Evolutionary conservation across 1,284 basidiomycete genomes (phyloP).

Genomic region (Hymenochaete sp.): DNA sequence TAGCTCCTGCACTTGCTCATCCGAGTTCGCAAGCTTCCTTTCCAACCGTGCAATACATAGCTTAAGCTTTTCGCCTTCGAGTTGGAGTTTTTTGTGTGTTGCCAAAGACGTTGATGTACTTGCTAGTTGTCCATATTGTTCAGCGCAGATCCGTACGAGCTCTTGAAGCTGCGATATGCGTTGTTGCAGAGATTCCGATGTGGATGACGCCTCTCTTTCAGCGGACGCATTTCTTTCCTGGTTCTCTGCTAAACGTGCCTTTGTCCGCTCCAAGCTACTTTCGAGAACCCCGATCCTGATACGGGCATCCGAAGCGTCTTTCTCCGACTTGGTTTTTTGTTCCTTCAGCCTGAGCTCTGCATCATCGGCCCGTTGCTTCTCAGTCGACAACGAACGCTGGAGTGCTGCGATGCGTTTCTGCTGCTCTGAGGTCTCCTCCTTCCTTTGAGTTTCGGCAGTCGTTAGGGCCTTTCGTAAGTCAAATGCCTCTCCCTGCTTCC

Average conservation of each 20-base stretch:
- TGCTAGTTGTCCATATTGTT: slow-evolving; percentile 53
- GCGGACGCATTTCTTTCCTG: slow-evolving; percentile 19
- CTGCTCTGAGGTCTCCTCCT: slow-evolving; percentile 44
- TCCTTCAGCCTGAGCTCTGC: slow-evolving; percentile 34
- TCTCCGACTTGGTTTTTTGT: slow-evolving; percentile 27
- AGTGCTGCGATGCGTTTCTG: slow-evolving; percentile 49
- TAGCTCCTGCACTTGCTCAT: slow-evolving; percentile 57
- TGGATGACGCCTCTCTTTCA: slow-evolving; percentile 24
- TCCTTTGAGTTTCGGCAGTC: slow-evolving; percentile 39
- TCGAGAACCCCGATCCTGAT: slow-evolving; percentile 29
- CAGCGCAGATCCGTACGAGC: slow-evolving; percentile 39
- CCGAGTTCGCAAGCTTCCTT: slow-evolving; percentile 58
- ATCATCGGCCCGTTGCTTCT: slow-evolving; percentile 48
- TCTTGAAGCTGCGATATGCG: slow-evolving; percentile 42
- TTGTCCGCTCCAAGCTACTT: slow-evolving; percentile 21
- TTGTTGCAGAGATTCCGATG: slow-evolving; percentile 29
- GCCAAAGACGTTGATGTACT: slow-evolving; percentile 38
- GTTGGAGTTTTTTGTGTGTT: slow-evolving; percentile 35
- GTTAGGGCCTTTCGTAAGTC: slow-evolving; percentile 48
- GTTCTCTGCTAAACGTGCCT: slow-evolving; percentile 19
- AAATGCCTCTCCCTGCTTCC: slow-evolving; percentile 42
- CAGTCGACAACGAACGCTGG: slow-evolving; percentile 40
- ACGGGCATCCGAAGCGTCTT: slow-evolving; percentile 28
- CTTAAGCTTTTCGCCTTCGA: slow-evolving; percentile 34
- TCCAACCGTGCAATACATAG: slow-evolving; percentile 45